Base-by-base conservation (phyloP, 2,329 filamentous ascomycete genomes). In the Chrysoporthe deuterocubensis region DNA sequence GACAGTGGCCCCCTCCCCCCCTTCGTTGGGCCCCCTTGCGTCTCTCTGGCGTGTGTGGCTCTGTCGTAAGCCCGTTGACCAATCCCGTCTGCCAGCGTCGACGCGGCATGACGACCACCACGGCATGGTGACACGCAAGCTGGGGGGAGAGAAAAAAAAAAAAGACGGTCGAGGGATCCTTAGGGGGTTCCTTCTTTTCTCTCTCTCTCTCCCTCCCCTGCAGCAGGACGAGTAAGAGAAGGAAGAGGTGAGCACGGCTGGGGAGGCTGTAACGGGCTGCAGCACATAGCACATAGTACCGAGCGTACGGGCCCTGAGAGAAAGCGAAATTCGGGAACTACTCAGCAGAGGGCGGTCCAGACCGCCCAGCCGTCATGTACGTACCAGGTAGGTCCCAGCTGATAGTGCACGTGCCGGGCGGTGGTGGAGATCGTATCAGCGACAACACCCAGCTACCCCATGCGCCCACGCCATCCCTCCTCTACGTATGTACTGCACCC, bases 81-180 rank as follows among this genome's bases (percentile, higher is more conserved):
- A 54, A 34, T 54, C 50, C 26, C 21, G 9, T 54, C 26, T 34
- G 50, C 32, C 4, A 52, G 48, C 5, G 3, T 9, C 48, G n/a
- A 32, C 26, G 50, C 50, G 50, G 21, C 26, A 26, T 54, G 50
- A 32, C 21, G 50, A 32, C 21, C 21, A 21, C 50, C 21, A 21
- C 50, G 50, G 50, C 50, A 54, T 34, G 26, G 21, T 34, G 50
- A 54, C 50, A 54, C 50, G 50, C 50, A 54, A 54, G 21, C 50
- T 54, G 50, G 50, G 21, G 8, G 14, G n/a, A 18, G 18, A 48
- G 16, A 21, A 8, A 8, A 4, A n/a, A n/a, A 7, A n/a, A 46
- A 46, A 46, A n/a, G 7, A 18, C 16, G 44, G 44, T 2, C 14
- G 14, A n/a, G 7, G 44, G 9, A 44, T 44, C 43, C 43, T 46